Conservation (phyloP, 805 yeast species). For the Zygotorulaspora chibaensis region DNA sequence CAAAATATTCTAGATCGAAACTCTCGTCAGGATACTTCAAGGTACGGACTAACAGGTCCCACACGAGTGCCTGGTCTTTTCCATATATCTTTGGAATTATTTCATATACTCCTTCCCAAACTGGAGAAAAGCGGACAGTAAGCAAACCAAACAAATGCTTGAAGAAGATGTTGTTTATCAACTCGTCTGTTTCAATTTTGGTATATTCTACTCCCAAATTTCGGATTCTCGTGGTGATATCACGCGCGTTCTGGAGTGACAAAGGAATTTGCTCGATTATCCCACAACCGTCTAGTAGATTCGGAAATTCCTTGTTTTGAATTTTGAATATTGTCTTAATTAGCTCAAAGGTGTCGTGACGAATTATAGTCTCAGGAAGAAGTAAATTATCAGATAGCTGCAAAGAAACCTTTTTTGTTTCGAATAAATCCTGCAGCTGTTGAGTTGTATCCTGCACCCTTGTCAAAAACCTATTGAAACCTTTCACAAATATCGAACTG, state of each 20-base stretch:
- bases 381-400: constrained; percentile 37
- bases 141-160: constrained; percentile 64
- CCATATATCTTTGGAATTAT: constrained; percentile 46
- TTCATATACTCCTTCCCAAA: constrained; percentile 74
- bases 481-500: constrained; percentile 39
- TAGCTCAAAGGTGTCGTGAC: constrained; percentile 50
- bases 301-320: constrained; percentile 34
- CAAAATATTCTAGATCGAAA: constrained; percentile 20
- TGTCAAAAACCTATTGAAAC: constrained; percentile 30
- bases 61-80: constrained; percentile 43
- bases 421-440: not conserved
- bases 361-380: constrained; percentile 47
- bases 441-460: not conserved
- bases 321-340: constrained; percentile 33
- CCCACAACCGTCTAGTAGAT: constrained; percentile 46
- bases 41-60: constrained; percentile 49
- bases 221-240: constrained; percentile 65
- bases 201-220: constrained; percentile 46
- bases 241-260: constrained; percentile 66
- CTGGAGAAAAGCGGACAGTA: constrained; percentile 73
- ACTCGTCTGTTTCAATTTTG: constrained; percentile 26
- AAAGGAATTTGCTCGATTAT: constrained; percentile 71
- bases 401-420: constrained; percentile 1
- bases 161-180: constrained; percentile 34
- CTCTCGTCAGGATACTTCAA: constrained; percentile 23